Evolutionary conservation across 345 rosid species (phyloP).

Genomic region (Dipteronia sinensis): DNA sequence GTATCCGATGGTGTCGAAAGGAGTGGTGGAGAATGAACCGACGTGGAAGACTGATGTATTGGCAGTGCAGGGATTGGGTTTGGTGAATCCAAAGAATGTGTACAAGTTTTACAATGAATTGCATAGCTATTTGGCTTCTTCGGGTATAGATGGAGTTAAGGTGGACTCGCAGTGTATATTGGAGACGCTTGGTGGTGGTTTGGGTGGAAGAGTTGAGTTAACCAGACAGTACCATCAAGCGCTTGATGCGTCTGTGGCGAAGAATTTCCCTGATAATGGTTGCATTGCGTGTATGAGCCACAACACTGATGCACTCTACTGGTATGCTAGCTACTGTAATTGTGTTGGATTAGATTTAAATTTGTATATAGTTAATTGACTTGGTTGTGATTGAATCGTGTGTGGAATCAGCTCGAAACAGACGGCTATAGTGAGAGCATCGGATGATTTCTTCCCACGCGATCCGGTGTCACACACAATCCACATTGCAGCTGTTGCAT

Average conservation of each 20-base stretch:
- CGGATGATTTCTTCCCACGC: constrained; percentile 91
- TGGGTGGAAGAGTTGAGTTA: constrained; percentile 86
- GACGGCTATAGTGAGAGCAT: constrained; percentile 86
- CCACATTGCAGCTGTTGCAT: constrained; percentile 87
- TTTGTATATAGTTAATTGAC: not conserved
- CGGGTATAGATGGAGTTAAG: constrained; percentile 92
- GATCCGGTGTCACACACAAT: constrained; percentile 94
- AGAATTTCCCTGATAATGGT: constrained; percentile 84
- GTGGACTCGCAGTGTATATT: constrained; percentile 90
- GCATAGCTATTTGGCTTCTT: constrained; percentile 76
- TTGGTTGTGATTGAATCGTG: constrained; percentile 5
- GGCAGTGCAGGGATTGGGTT: constrained; percentile 80
- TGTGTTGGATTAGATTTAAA: not conserved
- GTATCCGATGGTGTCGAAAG: constrained; percentile 66
- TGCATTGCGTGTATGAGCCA: constrained; percentile 98
- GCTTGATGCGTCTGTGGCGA: constrained; percentile 78
- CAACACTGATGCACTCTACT: constrained; percentile 90
- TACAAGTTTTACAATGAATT: constrained; percentile 71
- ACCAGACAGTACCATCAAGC: constrained; percentile 89
- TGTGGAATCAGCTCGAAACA: constrained; percentile 75
- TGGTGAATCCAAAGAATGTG: constrained; percentile 74
- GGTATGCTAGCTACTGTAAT: constrained; percentile 35
- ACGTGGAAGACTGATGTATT: constrained; percentile 70
- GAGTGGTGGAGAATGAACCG: constrained; percentile 83
- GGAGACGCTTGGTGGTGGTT: constrained; percentile 81